Evolutionary conservation across 139 green algal genomes (phyloP), one percentile per base, ranked within the genome.

Genomic region (Chloropicon primus): DNA sequence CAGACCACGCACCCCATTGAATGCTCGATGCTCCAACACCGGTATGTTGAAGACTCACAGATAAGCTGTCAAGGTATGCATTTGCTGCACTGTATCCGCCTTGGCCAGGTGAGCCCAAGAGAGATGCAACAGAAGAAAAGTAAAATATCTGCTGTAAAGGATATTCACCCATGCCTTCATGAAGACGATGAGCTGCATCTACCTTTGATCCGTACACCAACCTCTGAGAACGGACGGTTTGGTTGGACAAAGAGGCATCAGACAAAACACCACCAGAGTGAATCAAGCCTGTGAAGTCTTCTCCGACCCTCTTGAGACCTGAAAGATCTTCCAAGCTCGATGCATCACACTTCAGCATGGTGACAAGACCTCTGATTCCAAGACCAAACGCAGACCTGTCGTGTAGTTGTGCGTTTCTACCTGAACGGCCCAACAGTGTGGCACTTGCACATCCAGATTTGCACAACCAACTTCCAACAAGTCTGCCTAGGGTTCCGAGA

Each of bases 1-100:
- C 88, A 29, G 77, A 84, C 93, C 92, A 97, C 21, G 92, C 93
- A 28, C 92, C 93, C 92, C 92, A 97, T 81, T 97, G 93, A 62
- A 95, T 79, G 72, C 80, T 89, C 25, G 41, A 62, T 62, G 41
- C 41, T 62, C 41, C 41, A 5, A 62, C 41, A 17, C 41, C 41
- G 17, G 41, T 62, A 17, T 62, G 41, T 62, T 62, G 41, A 62
- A 62, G 41, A 17, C 41, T 62, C 10, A 62, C 41, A 62, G 41
- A 62, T 62, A 62, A 62, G 41, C 41, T 62, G 41, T 62, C 41
- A 62, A 62, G 41, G 41, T 62, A 62, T n/a, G 41, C 41, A 17
- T 62, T 62, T 62, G 41, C 41, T 5, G 41, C 41, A 62, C 41
- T 62, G 41, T 62, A 62, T 17, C 41, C 41, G 17, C 41, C 41